Evolutionary conservation across 345 rosid species (phyloP), one percentile per base, ranked within the genome.

Genomic region (Aquilaria yunnanensis): DNA sequence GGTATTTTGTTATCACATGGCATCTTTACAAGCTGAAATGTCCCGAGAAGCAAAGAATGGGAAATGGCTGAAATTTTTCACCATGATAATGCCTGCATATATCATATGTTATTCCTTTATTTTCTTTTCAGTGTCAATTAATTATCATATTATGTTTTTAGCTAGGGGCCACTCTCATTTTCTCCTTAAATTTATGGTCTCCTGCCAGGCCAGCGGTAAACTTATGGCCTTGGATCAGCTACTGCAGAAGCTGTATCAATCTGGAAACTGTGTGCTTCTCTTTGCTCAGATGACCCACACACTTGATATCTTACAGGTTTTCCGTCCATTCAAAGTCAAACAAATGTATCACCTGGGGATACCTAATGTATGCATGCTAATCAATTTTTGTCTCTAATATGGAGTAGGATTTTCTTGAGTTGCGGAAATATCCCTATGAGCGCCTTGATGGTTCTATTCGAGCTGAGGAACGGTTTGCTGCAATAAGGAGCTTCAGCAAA

Each of bases 401-500:
- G 52, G 47, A 63, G 47, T 65, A 92, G 96, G 98, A 92, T 73
- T 92, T 80, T 76, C 66, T 92, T 77, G 98, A 92, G 85, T 74
- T 92, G 14, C 82, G 89, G 37, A 81, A 65, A 37, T 89, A 89
- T 75, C 80, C 96, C 13, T 92, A 92, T 65, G 95, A 92, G 83
- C 92, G 95, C 56, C 98, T 92, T 76, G 98, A 92, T 82, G 98
- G 98, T 65, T 89, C 98, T 33, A 74, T 92, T 60, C 87, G 94
- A 57, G 98, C 96, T 67, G 94, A 88, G 74, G 98, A 92, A 72
- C 85, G 98, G 13, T 92, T 92, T 81, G 94, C 90, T 71, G 92
- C 92, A 12, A 92, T 92, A 67, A 83, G 90, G 75, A 82, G 84
- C 75, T 92, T 92, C 69, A 86, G 94, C 62, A 55, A 50, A 29